A percentile compares a stretch with the other conserved stretches of the same genome.
phyloP scores from a whole-genome alignment of 1,284 basidiomycete genomes.

The Trichosporon sp. region DNA sequence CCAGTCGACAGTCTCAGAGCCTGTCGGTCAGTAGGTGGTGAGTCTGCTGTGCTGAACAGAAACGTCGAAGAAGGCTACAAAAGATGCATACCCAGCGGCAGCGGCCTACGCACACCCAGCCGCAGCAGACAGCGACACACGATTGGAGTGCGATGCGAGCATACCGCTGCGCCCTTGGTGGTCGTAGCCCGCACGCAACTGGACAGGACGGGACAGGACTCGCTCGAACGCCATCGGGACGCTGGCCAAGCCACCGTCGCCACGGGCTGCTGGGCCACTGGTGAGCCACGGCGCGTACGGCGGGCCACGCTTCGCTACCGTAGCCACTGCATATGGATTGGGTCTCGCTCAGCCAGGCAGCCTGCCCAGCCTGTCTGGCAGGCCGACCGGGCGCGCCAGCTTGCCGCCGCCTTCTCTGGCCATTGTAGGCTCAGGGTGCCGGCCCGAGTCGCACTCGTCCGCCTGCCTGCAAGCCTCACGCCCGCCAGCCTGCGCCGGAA shows the following conservation, averaged over 20 bases:
- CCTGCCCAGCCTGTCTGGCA: neutral
- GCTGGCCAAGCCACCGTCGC: neutral
- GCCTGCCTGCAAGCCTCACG: neutral
- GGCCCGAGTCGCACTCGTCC: neutral
- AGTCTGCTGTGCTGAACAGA: neutral
- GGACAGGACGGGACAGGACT: neutral
- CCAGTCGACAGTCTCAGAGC: neutral
- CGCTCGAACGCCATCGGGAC: neutral
- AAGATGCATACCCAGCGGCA: neutral
- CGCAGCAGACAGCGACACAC: neutral
- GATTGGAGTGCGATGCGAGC: neutral
- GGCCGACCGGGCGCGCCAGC: neutral
- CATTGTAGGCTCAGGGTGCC: neutral
- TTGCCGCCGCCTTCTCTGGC: neutral
- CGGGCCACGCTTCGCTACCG: neutral
- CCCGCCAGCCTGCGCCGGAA: neutral
- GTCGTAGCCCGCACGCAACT: neutral
- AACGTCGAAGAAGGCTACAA: neutral
- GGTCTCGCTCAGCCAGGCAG: neutral
- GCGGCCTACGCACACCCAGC: neutral
- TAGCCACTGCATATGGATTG: neutral
- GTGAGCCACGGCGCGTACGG: neutral
- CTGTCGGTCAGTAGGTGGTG: neutral
- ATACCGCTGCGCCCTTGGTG: neutral
- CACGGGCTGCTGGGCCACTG: neutral